Base-by-base conservation (phyloP, 495 filamentous ascomycete species). In the Xylaria flabelliformis region DNA sequence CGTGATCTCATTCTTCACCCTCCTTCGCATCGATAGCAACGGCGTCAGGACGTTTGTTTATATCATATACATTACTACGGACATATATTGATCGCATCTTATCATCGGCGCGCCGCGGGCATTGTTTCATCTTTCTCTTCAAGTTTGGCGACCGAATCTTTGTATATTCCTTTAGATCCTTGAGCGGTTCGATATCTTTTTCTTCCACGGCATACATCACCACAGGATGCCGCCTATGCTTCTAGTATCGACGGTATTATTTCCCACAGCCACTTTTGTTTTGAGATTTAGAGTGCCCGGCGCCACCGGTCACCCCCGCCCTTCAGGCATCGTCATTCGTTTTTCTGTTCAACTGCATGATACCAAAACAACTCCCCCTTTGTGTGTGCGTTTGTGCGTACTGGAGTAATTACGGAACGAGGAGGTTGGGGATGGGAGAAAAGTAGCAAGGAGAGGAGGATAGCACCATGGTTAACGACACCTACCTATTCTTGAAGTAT, bases 21-120 rank as follows among this genome's bases (percentile, higher is more conserved):
- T 72, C 67, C 21, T 73, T 77, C 51, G 71, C 74, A 78, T 78
- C 48, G 65, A 62, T 70, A 42, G 74, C 74, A 77, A 74, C 65
- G 74, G 74, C 75, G 76, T 67, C 76, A 50, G 75, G 51, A 74
- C 70, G 73, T 75, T 76, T 65, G 48, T 78, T 53, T 64, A 74
- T 72, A 73, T 72, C 46, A 61, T 76, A 73, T 76, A 75, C 69
- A 78, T 74, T 55, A 70, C 51, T 69, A 68, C 74, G 73, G 62
- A 70, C 74, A 72, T 73, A 67, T 21, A 58, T 69, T 69, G 19
- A 69, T 48, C 53, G 53, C 50, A 69, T 59, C 17, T 46, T 21
- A 59, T 59, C 19, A 58, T 61, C 67, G 36, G 67, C 67, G 41
- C 36, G 53, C 24, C 32, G 41, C 53, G 50, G 53, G 29, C 50